A percentile compares a stretch with the other conserved stretches of the same genome.
These are phyloP conservation scores for Boletus eberwhitei DNA, from an alignment of 768 basidiomycete species.

Conservation along the genomic window DNA sequence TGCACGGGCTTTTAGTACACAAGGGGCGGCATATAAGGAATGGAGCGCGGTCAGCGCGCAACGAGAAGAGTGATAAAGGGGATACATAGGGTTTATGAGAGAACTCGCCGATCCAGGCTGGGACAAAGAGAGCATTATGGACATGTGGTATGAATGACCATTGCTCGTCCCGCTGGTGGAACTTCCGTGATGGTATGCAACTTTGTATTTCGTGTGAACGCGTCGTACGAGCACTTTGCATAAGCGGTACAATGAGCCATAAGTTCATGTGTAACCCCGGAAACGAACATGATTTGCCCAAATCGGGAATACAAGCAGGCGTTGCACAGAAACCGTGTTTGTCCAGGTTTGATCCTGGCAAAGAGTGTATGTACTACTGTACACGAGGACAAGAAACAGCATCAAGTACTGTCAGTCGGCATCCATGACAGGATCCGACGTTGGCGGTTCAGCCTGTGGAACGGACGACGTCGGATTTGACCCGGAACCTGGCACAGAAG, in stretches of 20 bases:
- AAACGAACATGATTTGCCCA: too few relatives aligned
- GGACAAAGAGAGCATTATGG: neutral
- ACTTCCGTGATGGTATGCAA: too few relatives aligned
- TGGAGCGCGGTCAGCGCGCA: neutral
- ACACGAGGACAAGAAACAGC: neutral
- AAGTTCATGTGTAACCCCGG: too few relatives aligned
- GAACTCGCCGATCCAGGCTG: neutral
- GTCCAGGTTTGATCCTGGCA: too few relatives aligned
- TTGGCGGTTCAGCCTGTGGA: neutral
- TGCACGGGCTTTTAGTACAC: neutral
- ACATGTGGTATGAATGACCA: too few relatives aligned
- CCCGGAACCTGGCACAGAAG: constrained; percentile 5
- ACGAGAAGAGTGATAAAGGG: neutral
- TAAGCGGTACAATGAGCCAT: neutral
- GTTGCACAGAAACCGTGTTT: constrained; percentile 8
- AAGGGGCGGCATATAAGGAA: constrained; percentile 17
- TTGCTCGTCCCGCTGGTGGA: too few relatives aligned
- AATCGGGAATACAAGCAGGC: constrained; percentile 26
- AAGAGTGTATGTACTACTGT: neutral
- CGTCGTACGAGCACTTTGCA: neutral
- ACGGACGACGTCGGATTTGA: constrained; percentile 4
- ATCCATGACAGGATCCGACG: constrained; percentile 25
- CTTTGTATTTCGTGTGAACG: constrained; percentile 14
- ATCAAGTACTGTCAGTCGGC: constrained; percentile 26
- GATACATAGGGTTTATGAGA: neutral